These are phyloP conservation scores for Tephrocybe sp. DNA, from an alignment of 768 basidiomycete genomes.

Conservation along the genomic window DNA sequence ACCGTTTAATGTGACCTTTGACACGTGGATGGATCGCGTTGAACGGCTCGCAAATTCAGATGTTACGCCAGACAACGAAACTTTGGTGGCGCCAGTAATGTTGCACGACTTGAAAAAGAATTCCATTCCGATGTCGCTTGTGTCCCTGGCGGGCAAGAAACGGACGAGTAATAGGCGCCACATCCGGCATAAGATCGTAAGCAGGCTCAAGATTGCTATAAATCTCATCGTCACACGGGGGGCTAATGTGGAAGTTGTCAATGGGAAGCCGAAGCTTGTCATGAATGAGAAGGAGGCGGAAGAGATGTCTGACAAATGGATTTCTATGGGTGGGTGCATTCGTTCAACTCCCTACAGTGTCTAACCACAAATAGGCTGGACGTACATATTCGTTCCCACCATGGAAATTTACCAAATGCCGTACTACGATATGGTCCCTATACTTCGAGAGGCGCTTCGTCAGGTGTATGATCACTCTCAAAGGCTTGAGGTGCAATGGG, in stretches of 20 bases:
- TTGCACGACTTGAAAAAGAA: conserved; percentile 21
- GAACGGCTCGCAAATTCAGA: conserved; percentile 7
- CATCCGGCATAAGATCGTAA: conserved; percentile 30
- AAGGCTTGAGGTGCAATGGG: conserved; percentile 21
- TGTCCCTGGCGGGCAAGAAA: conserved; percentile 34
- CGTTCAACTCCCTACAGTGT: background rate
- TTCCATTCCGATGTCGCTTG: conserved; percentile 37
- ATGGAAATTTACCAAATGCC: conserved; percentile 44
- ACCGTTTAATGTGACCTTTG: conserved; percentile 18
- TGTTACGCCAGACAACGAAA: conserved; percentile 1
- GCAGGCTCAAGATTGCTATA: conserved; percentile 39
- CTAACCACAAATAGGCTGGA: conserved; percentile 50
- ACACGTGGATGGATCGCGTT: conserved; percentile 21
- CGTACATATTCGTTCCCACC: conserved; percentile 42
- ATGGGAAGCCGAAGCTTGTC: conserved; percentile 19
- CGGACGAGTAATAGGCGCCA: conserved; percentile 29
- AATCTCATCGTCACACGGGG: conserved; percentile 41
- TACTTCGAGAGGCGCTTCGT: conserved; percentile 30
- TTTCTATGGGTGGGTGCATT: conserved; percentile 30
- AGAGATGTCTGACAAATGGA: conserved; percentile 26
- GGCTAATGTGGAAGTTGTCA: conserved; percentile 26
- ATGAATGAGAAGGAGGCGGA: conserved; percentile 23
- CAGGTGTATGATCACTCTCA: conserved; percentile 20
- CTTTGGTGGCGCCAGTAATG: conserved; percentile 15
- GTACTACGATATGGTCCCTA: conserved; percentile 37